These are phyloP conservation scores for Amanita rubescens DNA, from an alignment of 768 basidiomycete species.

Conservation along the genomic window DNA sequence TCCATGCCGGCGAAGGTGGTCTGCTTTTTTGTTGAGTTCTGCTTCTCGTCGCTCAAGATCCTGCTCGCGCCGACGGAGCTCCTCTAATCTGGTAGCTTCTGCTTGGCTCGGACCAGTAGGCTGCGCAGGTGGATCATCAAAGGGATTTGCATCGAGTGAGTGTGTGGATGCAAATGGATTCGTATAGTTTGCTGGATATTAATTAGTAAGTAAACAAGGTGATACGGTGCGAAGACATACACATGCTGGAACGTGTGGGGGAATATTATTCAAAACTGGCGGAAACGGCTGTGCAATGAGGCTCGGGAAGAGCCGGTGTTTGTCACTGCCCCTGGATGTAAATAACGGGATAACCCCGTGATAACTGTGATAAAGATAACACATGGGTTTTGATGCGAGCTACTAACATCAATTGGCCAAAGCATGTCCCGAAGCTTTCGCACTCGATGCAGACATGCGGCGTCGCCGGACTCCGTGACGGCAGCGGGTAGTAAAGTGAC, in stretches of 20 bases:
- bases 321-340: constrained; percentile 5
- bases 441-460: constrained; percentile 2
- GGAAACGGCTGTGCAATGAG: not conserved
- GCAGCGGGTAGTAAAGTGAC: not conserved
- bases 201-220: not conserved
- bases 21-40: constrained; percentile 62
- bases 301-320: constrained; percentile 18
- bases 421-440: constrained; percentile 1
- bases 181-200: constrained; percentile 38
- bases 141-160: constrained; percentile 83
- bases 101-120: constrained; percentile 22
- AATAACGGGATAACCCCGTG: not conserved
- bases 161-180: constrained; percentile 84
- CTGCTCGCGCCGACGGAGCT: constrained; percentile 69
- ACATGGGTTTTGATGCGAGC: not conserved
- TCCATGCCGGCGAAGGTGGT: constrained; percentile 65
- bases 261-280: not conserved
- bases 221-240: constrained; percentile 18
- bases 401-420: constrained; percentile 4
- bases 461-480: not conserved
- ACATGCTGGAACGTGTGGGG: constrained; percentile 20
- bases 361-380: not conserved
- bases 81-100: constrained; percentile 44
- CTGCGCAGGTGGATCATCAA: constrained; percentile 69
- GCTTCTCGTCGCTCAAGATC: constrained; percentile 77